Evolutionary conservation across 164 flowering plant genomes (phyloP), one percentile per base, ranked within the genome.

Genomic region (Magnolia officinalis): DNA sequence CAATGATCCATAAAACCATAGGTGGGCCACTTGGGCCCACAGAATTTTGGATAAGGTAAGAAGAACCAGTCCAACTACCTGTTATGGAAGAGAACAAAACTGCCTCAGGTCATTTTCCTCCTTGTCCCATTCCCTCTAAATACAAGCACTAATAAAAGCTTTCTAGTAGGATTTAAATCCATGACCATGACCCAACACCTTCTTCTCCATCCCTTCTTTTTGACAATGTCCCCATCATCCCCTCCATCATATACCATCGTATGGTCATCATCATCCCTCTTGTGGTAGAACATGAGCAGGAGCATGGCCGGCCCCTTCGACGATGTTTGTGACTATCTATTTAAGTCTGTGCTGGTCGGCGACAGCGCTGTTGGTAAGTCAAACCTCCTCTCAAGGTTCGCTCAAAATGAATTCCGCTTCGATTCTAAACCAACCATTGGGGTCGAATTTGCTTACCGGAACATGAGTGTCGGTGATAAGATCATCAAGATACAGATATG

Each of bases 391-490:
- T 91, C 90, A 13, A 85, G 95, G 71, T 88, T 88, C 72, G 71
- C 92, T 0, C 74, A 71, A 26, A 80, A 84, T 74, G 89, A 88
- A 64, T 91, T 91, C 50, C 84, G 85, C 9, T 81, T 87, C 18
- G 95, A 91, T 71, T 88, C 92, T 0, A 91, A 88, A 83, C 92
- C 95, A 1, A 91, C 95, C 13, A 91, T 91, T 14, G 92, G 95
- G 0, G 95, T 91, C 11, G 95, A 91, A 81, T 91, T 91, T 61
- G 95, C 95, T 50, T 88, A 89, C 75, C 76, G 89, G 77, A 89
- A 83, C 75, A 76, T 87, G 11, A 84, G 58, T 66, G 82, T 91
- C 20, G 86, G 82, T 2, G 91, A 90, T 50, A 86, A 85, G 74
- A 81, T 85, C 84, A 85, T 90, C 89, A 89, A 87, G 75, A 88